These are phyloP conservation scores for Mallotus japonicus DNA, from an alignment of 441 rosid species.

Conservation along the genomic window DNA sequence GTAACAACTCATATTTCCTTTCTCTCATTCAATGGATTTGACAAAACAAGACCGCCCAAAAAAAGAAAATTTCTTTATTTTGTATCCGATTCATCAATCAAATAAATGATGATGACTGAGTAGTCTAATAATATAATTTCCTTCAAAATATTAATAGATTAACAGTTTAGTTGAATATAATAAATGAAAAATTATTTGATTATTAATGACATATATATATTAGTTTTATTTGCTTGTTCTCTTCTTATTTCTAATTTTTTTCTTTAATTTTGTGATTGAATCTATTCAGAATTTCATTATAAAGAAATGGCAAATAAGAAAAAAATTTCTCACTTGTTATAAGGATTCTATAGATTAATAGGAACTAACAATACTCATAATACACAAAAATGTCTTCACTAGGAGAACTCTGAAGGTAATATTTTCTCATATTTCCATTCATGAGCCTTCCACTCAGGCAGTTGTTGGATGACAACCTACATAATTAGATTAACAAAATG, in stretches of 20 bases:
- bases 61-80: too few species aligned
- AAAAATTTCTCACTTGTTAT: neutral
- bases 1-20: neutral
- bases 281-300: neutral
- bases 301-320: neutral
- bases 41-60: neutral
- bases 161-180: too few species aligned
- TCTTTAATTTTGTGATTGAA: neutral
- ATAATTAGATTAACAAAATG: neutral
- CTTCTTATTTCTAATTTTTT: neutral
- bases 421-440: constrained; percentile 63
- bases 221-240: too few species aligned
- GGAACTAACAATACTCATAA: neutral
- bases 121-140: too few species aligned
- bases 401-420: constrained; percentile 17
- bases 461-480: constrained; percentile 80
- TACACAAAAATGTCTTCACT: neutral
- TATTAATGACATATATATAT: too few species aligned
- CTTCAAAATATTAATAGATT: too few species aligned
- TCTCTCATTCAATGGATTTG: neutral
- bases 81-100: too few species aligned
- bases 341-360: neutral
- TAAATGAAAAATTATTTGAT: too few species aligned
- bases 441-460: constrained; percentile 95
- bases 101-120: too few species aligned